These are phyloP conservation scores for Colletotrichum sp. DNA, from an alignment of 2,329 filamentous ascomycete genomes.

Conservation along the genomic window DNA sequence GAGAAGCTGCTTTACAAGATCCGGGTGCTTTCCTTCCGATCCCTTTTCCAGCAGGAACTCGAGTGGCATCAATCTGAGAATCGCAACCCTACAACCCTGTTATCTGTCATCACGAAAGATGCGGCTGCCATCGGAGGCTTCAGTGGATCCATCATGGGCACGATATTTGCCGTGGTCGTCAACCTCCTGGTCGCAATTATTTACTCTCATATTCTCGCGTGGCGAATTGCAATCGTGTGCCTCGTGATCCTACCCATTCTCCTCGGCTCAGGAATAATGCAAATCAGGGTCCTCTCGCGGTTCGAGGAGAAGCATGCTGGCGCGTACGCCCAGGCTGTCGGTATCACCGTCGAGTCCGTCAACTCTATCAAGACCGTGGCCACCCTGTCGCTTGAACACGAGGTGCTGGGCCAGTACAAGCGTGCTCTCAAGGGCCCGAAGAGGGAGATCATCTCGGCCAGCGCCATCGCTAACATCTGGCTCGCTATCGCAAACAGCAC, in stretches of 20 bases:
- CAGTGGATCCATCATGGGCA: conserved; percentile 74
- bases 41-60: conserved; percentile 69
- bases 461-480: conserved; percentile 60
- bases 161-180: conserved; percentile 69
- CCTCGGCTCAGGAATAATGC: conserved; percentile 72
- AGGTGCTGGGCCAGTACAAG: conserved; percentile 58
- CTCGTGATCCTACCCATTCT: conserved; percentile 72
- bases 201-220: conserved; percentile 73
- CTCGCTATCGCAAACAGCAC: conserved; percentile 65
- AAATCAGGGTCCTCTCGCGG: conserved; percentile 65
- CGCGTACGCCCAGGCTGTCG: conserved; percentile 68
- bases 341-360: conserved; percentile 71
- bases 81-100: conserved; percentile 64
- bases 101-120: conserved; percentile 74
- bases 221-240: conserved; percentile 78
- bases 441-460: conserved; percentile 57
- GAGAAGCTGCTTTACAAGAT: conserved; percentile 70
- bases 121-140: conserved; percentile 70
- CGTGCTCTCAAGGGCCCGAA: conserved; percentile 54
- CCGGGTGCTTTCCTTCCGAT: conserved; percentile 67
- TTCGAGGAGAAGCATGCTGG: conserved; percentile 69
- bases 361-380: conserved; percentile 69
- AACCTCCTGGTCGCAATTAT: conserved; percentile 73
- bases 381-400: conserved; percentile 57
- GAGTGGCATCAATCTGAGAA: conserved; percentile 74